phyloP scores from a whole-genome alignment of 1,139 yeast species.

The Protomyces lactucae-debilis region DNA sequence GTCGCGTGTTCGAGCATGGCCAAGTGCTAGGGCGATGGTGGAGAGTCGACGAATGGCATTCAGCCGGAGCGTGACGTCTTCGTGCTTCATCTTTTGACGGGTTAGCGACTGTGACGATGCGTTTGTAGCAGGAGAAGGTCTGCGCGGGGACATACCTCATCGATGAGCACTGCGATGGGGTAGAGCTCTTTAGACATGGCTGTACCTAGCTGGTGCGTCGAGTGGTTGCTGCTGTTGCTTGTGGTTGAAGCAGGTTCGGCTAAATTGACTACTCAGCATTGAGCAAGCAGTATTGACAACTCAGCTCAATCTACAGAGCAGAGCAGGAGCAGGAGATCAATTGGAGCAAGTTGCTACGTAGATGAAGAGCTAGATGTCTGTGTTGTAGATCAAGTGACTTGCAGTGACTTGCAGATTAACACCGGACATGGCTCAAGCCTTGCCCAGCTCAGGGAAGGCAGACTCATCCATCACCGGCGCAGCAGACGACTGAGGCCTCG shows the following conservation, averaged over 20 bases:
- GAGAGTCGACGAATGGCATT: constrained; percentile 93
- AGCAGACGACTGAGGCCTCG: constrained; percentile 21
- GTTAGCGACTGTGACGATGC: neutral
- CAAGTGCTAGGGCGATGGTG: constrained; percentile 90
- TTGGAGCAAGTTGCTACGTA: no score
- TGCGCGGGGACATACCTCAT: constrained; percentile 59
- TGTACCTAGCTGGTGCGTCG: neutral
- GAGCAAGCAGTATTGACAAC: no score
- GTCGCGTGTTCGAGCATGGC: constrained; percentile 83
- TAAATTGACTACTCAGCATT: no score
- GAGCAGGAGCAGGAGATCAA: no score
- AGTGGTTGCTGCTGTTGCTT: no score
- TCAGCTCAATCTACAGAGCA: no score
- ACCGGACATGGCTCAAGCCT: neutral
- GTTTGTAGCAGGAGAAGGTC: no score
- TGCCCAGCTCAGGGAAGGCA: constrained; percentile 19
- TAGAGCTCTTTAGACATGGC: constrained; percentile 52
- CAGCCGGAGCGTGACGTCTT: constrained; percentile 87
- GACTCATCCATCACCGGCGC: constrained; percentile 30
- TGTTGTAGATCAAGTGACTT: no score
- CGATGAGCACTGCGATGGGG: constrained; percentile 94
- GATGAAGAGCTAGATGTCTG: no score
- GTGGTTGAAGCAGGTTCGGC: no score
- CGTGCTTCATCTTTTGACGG: constrained; percentile 48
- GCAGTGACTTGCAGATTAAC: no score